These are phyloP conservation scores for Rhytidiadelphus loreus DNA, from an alignment of 225 moss, liverwort and hornwort species.

Conservation along the genomic window DNA sequence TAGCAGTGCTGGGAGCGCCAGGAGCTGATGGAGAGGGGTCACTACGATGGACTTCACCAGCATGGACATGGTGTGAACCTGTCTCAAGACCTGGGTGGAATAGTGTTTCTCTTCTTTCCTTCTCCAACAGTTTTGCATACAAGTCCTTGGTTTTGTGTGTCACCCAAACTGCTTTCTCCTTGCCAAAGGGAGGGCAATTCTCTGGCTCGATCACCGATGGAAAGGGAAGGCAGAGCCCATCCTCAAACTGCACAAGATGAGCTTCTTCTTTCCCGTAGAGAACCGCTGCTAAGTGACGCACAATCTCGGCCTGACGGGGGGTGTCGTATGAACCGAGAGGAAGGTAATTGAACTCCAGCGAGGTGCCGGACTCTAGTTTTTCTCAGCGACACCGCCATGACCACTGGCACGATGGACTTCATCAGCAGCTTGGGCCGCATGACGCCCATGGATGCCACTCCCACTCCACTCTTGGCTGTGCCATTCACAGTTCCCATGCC, in stretches of 20 bases:
- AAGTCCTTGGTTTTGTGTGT: neutral
- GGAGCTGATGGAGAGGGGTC: neutral
- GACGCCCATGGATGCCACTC: neutral
- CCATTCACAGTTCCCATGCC: neutral
- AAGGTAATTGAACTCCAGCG: neutral
- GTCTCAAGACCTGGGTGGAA: neutral
- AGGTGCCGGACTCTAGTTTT: neutral
- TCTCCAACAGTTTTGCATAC: neutral
- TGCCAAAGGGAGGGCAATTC: neutral
- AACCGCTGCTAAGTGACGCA: neutral
- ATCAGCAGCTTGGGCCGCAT: neutral
- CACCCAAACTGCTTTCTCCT: neutral
- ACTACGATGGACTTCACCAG: neutral
- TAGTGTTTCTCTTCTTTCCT: too few relatives aligned
- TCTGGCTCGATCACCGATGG: neutral
- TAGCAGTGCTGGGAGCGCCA: neutral
- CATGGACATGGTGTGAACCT: neutral
- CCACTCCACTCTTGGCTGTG: neutral
- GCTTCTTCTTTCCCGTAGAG: neutral
- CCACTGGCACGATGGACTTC: neutral
- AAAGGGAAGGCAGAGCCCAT: neutral
- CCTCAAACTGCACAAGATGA: neutral
- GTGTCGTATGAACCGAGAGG: neutral
- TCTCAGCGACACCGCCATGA: neutral
- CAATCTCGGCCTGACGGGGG: neutral